Conservation (phyloP, 75 land plant species). For the Chamaecyparis obtusa region DNA sequence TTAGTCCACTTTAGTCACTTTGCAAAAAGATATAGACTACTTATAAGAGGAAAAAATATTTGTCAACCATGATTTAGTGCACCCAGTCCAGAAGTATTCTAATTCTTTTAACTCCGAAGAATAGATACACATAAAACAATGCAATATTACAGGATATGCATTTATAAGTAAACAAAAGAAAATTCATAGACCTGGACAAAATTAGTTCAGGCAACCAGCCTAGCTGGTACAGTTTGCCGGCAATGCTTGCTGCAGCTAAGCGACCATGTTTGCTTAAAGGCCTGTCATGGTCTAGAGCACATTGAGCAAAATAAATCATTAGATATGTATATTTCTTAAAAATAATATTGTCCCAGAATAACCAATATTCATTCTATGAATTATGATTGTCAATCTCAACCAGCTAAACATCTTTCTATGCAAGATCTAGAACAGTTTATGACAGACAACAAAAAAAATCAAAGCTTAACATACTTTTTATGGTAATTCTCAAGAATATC, state of each 20-base stretch:
- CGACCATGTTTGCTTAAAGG: slow-evolving; percentile 81
- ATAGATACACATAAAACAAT: background rate
- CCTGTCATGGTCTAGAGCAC: slow-evolving; percentile 81
- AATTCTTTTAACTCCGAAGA: background rate
- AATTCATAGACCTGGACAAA: slow-evolving; percentile 63
- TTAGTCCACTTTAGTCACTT: background rate
- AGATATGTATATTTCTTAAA: background rate
- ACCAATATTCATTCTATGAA: background rate
- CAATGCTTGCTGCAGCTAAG: slow-evolving; percentile 59
- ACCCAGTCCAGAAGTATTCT: slow-evolving; percentile 25
- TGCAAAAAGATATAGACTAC: background rate
- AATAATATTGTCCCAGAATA: background rate
- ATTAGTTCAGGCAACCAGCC: slow-evolving; percentile 91
- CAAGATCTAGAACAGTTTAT: background rate
- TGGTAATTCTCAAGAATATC: background rate
- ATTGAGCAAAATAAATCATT: background rate
- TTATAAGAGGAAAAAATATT: background rate
- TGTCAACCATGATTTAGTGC: too few species aligned
- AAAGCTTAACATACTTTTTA: background rate
- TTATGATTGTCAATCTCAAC: background rate
- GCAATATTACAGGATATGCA: background rate
- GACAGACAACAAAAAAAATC: background rate
- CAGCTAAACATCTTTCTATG: slow-evolving; percentile 2
- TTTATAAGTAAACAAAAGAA: background rate
- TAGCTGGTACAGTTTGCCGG: slow-evolving; percentile 63